phyloP scores from a whole-genome alignment of 768 basidiomycete genomes.

The Pleurotus pulmonarius region DNA sequence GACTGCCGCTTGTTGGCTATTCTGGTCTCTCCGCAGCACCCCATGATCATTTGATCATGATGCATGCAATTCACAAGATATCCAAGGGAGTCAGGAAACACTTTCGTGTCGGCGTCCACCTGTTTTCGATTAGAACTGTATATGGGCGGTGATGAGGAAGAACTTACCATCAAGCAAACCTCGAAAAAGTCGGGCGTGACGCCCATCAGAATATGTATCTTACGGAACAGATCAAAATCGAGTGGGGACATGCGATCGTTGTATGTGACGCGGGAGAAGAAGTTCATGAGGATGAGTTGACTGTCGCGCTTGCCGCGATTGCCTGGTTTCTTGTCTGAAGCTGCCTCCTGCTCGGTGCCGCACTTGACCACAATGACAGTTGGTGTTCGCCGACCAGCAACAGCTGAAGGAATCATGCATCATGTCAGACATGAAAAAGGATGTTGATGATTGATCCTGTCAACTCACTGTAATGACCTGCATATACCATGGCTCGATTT shows the following conservation, averaged over 20 bases:
- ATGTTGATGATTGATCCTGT: conserved; percentile 2
- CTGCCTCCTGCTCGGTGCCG: conserved; percentile 82
- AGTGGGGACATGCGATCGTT: conserved; percentile 98
- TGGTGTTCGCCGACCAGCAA: conserved; percentile 88
- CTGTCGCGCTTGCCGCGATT: conserved; percentile 99
- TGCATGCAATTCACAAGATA: conserved; percentile 98
- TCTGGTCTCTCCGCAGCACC: conserved; percentile 96
- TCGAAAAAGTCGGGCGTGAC: conserved; percentile 99
- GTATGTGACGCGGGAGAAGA: conserved; percentile 98
- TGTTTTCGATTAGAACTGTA: conserved; percentile 27
- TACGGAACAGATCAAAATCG: conserved; percentile 97
- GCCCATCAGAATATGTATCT: conserved; percentile 95
- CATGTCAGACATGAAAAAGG: not conserved
- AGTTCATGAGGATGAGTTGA: conserved; percentile 99
- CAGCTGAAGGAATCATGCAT: conserved; percentile 36
- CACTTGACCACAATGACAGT: conserved; percentile 96
- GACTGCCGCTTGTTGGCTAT: conserved; percentile 98
- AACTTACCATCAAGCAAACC: conserved; percentile 89
- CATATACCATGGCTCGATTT: conserved; percentile 97
- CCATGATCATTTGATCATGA: conserved; percentile 98
- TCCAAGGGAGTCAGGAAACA: conserved; percentile 85
- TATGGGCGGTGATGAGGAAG: not conserved
- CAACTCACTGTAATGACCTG: conserved; percentile 96
- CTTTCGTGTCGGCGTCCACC: conserved; percentile 99
- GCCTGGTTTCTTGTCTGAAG: conserved; percentile 87